Percentiles rank a stretch among this genome's conserved stretches.
Evolutionary conservation across 2,329 filamentous ascomycete genomes (phyloP).

Genomic region (Pseudogymnoascus sp.): DNA sequence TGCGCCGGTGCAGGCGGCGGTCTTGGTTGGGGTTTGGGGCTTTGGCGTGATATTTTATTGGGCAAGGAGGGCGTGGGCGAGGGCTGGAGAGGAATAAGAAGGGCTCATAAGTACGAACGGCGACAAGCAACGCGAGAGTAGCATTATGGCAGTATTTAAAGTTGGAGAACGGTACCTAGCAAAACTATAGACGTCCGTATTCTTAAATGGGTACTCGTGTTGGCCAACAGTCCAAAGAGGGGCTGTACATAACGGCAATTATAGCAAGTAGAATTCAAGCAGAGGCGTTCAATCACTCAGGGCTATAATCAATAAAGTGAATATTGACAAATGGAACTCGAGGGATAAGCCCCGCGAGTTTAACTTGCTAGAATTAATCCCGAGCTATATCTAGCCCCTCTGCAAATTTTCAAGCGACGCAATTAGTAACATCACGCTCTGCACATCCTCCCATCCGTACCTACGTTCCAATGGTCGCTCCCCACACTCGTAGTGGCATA

Average conservation of each 20-base stretch:
- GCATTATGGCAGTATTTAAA: neutral
- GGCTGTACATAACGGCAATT: neutral
- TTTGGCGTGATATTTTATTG: conserved; percentile 39
- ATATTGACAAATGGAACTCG: neutral
- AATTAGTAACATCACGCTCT: conserved; percentile 12
- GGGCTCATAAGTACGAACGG: neutral
- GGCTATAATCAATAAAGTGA: neutral
- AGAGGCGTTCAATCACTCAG: neutral
- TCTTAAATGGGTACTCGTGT: neutral
- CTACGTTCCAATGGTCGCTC: conserved; percentile 41
- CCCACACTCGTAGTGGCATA: conserved; percentile 43
- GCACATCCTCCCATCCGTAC: conserved; percentile 36
- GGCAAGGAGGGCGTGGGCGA: neutral
- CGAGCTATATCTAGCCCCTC: neutral
- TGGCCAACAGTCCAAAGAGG: neutral
- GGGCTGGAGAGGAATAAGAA: neutral
- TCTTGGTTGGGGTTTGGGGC: conserved; percentile 44
- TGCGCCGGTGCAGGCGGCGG: conserved; percentile 44
- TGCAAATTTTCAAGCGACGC: neutral
- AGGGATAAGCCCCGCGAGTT: neutral
- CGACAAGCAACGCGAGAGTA: neutral
- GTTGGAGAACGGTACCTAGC: neutral
- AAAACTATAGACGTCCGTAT: neutral
- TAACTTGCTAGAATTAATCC: neutral
- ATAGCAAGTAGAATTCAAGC: neutral